phyloP scores from a whole-genome alignment of 371 early-diverging fungal genomes.

The Thermomucor indicae-seudaticae region DNA sequence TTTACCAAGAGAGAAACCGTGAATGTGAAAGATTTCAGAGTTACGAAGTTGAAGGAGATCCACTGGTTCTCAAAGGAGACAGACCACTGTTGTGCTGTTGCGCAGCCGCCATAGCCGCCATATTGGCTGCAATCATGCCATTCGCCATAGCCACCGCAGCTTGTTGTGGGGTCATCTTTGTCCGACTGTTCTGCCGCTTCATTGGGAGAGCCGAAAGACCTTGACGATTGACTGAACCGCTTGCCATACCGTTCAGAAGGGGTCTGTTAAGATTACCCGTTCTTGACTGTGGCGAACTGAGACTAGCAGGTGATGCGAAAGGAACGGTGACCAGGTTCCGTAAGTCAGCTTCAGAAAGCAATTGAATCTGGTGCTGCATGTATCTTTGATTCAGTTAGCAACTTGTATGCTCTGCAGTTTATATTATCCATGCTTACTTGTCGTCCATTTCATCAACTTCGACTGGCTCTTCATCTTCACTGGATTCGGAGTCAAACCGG shows the following conservation, averaged over 20 bases:
- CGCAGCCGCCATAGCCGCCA: conserved; percentile 37
- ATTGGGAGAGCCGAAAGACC: conserved; percentile 21
- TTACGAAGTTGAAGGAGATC: no score
- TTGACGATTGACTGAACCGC: neutral
- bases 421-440: conserved; percentile 7
- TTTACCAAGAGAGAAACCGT: no score
- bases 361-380: conserved; percentile 45
- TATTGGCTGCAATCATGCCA: conserved; percentile 44
- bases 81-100: conserved; percentile 17
- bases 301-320: conserved; percentile 29
- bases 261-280: no score
- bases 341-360: conserved; percentile 51
- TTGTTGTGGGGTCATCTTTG: conserved; percentile 42
- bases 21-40: no score
- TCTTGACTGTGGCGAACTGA: no score
- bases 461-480: conserved; percentile 23
- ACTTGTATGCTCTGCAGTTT: neutral
- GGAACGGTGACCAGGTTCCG: conserved; percentile 43
- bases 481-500: conserved; percentile 49
- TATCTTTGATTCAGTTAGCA: no score
- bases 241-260: neutral
- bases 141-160: conserved; percentile 44
- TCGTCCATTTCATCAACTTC: conserved; percentile 44
- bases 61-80: no score
- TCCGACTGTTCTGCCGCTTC: conserved; percentile 33